Percentiles rank a stretch among this genome's conserved stretches.
These are phyloP conservation scores for Botrytis hyacinthi DNA, from an alignment of 2,329 filamentous ascomycete genomes.

Conservation along the genomic window DNA sequence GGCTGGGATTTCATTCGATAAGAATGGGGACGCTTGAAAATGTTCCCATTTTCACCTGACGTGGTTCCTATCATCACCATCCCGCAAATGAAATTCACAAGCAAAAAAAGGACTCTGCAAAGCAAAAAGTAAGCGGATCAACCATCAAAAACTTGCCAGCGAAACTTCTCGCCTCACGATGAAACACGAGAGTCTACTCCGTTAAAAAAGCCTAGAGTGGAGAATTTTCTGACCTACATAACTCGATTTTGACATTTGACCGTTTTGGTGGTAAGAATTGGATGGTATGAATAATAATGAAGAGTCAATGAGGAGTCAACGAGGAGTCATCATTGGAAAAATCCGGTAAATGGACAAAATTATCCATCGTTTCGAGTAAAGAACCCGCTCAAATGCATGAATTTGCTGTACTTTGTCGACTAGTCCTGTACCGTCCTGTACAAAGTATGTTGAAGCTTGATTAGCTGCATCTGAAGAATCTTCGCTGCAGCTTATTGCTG, in stretches of 20 bases:
- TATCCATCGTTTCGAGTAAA: background rate
- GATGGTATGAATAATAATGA: background rate
- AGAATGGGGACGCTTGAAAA: conserved; percentile 1
- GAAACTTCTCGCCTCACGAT: conserved; percentile 16
- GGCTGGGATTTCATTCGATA: background rate
- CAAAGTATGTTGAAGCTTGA: background rate
- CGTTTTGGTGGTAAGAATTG: background rate
- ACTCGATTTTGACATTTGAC: background rate
- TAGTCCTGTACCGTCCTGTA: background rate
- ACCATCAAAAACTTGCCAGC: conserved; percentile 9
- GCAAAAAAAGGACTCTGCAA: background rate
- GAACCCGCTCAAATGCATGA: conserved; percentile 2
- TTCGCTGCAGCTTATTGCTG: conserved; percentile 7
- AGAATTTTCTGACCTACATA: background rate
- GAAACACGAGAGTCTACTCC: conserved; percentile 11
- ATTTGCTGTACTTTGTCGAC: conserved; percentile 7
- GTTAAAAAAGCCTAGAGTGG: background rate
- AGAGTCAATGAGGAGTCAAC: background rate
- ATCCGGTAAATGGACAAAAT: background rate
- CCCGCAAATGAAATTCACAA: background rate
- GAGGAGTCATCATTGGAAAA: background rate
- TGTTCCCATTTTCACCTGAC: conserved; percentile 19
- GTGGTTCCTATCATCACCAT: conserved; percentile 17
- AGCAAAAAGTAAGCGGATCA: background rate
- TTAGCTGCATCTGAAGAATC: background rate